A percentile compares a stretch with the other conserved stretches of the same genome.
phyloP scores from a whole-genome alignment of 2,329 filamentous ascomycete species.

The Endothia cerciana region DNA sequence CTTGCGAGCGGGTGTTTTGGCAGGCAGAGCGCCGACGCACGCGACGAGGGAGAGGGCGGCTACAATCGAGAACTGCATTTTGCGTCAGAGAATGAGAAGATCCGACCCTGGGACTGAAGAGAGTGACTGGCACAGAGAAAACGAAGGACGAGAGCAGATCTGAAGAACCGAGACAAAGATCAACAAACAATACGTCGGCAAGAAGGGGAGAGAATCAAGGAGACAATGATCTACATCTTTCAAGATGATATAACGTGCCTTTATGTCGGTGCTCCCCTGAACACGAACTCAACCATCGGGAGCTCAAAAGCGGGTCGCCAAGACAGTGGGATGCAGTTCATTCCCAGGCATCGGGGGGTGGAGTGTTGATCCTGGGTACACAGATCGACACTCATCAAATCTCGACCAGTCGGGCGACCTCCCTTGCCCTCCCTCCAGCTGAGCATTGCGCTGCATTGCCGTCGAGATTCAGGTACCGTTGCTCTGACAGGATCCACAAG shows the following conservation, averaged over 20 bases:
- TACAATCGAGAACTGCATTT: slow-evolving; percentile 25
- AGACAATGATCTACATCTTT: background rate
- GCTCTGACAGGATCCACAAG: background rate
- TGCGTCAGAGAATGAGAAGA: background rate
- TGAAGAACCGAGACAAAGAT: background rate
- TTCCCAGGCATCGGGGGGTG: background rate
- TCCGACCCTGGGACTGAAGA: background rate
- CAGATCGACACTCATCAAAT: slow-evolving; percentile 24
- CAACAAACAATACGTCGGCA: slow-evolving; percentile 6
- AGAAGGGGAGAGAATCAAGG: background rate
- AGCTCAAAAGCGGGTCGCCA: slow-evolving; percentile 6
- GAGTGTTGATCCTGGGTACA: slow-evolving; percentile 7
- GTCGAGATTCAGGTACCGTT: background rate
- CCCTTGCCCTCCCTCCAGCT: background rate
- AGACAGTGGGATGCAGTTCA: background rate
- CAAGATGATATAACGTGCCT: background rate
- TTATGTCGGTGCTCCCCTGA: background rate
- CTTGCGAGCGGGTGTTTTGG: background rate
- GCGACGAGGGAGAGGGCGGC: slow-evolving; percentile 22
- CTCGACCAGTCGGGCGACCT: slow-evolving; percentile 8
- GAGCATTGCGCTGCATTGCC: background rate
- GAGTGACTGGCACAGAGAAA: slow-evolving; percentile 2
- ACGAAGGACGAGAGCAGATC: background rate
- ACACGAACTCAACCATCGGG: background rate
- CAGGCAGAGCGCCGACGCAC: slow-evolving; percentile 11